Percentiles rank a stretch among this genome's conserved stretches.
Evolutionary conservation across 176 grass and related monocot genomes (phyloP).

Genomic region (Avena insularis): DNA sequence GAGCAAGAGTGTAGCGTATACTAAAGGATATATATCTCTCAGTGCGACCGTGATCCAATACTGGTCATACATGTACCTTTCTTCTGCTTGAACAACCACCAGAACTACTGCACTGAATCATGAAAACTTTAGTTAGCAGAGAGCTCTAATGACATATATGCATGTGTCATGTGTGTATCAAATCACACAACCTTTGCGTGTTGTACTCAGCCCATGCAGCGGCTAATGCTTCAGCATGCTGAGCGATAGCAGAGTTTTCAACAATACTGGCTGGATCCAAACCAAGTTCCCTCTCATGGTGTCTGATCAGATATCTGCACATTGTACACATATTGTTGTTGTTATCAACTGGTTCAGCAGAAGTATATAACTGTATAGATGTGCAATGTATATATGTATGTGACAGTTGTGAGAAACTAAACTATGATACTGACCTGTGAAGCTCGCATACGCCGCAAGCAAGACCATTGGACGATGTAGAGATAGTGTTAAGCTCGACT

Average conservation of each 20-base stretch:
- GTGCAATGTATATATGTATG: background rate
- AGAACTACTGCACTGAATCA: slow-evolving; percentile 58
- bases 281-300: slow-evolving; percentile 34
- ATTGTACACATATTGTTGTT: background rate
- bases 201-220: slow-evolving; percentile 55
- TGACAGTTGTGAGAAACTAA: background rate
- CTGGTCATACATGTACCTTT: slow-evolving; percentile 75
- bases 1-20: background rate
- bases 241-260: slow-evolving; percentile 37
- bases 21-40: slow-evolving; percentile 70
- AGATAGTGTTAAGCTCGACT: slow-evolving; percentile 77
- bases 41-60: slow-evolving; percentile 57
- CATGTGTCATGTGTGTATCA: background rate
- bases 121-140: slow-evolving; percentile 5
- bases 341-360: background rate
- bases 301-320: slow-evolving; percentile 43
- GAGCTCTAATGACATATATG: background rate
- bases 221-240: slow-evolving; percentile 50
- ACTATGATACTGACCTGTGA: slow-evolving; percentile 49
- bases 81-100: slow-evolving; percentile 70
- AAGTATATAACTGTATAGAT: background rate
- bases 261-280: slow-evolving; percentile 38
- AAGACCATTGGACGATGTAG: slow-evolving; percentile 67
- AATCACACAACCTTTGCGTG: slow-evolving; percentile 40
- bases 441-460: slow-evolving; percentile 64